Evolutionary conservation across 148 eudicot genomes (phyloP), one percentile per base, ranked within the genome.

Genomic region (Camellia sinensis): DNA sequence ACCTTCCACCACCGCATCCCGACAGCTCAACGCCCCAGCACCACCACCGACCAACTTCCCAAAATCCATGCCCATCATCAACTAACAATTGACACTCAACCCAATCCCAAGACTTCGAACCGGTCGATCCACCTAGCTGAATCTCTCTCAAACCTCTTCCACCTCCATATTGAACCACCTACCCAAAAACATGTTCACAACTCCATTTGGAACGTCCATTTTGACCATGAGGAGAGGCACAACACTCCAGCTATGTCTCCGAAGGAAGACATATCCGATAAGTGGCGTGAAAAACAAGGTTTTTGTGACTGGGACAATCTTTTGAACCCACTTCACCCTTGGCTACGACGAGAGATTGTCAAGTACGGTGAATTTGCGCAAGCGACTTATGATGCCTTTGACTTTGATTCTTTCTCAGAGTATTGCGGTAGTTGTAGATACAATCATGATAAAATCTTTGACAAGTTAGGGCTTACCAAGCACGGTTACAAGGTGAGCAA

Each of bases 331-430:
- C 80, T 93, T 0, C 83, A 89, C 65, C 93, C 93, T 6, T 79
- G 84, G 45, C 85, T 93, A 6, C 75, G 91, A 17, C 67, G 87
- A 5, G 97, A 93, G 83, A 83, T 93, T 4, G 50, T 93, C 73
- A 93, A 93, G 53, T 93, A 91, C 37, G 97, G 95, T 3, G 95
- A 93, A 54, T 89, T 93, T 52, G 92, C 95, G 0, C 97, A 93
- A 63, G 97, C 93, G 3, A 93, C 93, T 0, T 93, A 93, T 56
- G 97, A 93, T 80, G 92, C 93, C 0, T 91, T 90, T 63, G 97
- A 91, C 37, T 91, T 84, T 62, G 93, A 93, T 41, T 41, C 88
- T 0, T 87, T 80, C 67, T 90, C 92, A 0, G 92, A 92, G 78
- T 88, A 87, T 67, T 92, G 88, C 59, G 97, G 97, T 14, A 92